Evolutionary conservation across 2,329 filamentous ascomycete genomes (phyloP), one percentile per base, ranked within the genome.

Genomic region (Bisporella sp.): DNA sequence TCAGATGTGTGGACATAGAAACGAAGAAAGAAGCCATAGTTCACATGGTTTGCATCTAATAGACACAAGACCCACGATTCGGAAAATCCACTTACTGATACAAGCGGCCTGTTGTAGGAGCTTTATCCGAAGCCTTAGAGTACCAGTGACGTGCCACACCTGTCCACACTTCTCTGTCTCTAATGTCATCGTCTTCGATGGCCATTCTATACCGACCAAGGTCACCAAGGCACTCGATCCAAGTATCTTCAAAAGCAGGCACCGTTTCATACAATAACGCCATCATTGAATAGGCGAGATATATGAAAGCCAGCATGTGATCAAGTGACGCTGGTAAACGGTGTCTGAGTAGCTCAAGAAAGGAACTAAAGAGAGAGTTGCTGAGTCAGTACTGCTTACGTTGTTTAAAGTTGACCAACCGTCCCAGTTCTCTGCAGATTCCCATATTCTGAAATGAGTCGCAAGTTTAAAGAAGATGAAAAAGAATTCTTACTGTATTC

Each of bases 251-350:
- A 57, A 95, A 96, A 0, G 79, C 75, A 0, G 87, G 83, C 0
- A 96, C 88, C 0, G 88, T 95, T 60, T 97, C 92, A 52, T 90
- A 87, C 0, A 96, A 68, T 0, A 96, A 68, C 0, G 88, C 85
- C 78, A 96, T 89, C 81, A 95, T 95, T 2, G 85, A 86, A 57
- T 96, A 97, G 0, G 90, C 85, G 12, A 92, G 68, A 55, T 95
- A 95, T 1, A 97, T 89, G 49, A 96, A 97, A 0, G 84, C 82
- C 0, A 96, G 71, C 90, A 97, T 96, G 49, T 95, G 87, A 46
- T 96, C 91, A 1, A 90, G 69, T 1, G 87, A 90, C 0, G 75
- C 76, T 0, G 91, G 92, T 0, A 96, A 71, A 2, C 84, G 78
- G 56, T 88, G 82, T 0, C 89, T 75, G 0, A 95, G 67, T 0